A percentile compares a stretch with the other conserved stretches of the same genome.
Evolutionary conservation across 371 early-diverging fungal genomes (phyloP).

Genomic region (Mucor sp.): DNA sequence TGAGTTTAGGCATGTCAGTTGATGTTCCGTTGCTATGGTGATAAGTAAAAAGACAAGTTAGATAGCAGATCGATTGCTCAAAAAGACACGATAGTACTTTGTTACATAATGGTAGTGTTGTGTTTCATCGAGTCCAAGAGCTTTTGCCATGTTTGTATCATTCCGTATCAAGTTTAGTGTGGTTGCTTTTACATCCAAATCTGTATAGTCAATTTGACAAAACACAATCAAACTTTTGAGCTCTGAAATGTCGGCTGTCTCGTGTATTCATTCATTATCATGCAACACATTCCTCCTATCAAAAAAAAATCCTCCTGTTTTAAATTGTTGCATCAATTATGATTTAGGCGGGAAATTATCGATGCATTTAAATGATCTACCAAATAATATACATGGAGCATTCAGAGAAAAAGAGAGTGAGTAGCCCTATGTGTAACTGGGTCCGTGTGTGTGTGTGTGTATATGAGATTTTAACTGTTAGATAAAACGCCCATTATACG

Average conservation of each 20-base stretch:
- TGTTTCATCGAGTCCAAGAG: background rate
- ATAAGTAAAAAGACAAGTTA: background rate
- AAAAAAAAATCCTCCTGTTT: background rate
- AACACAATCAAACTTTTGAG: background rate
- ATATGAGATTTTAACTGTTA: background rate
- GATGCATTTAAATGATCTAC: background rate
- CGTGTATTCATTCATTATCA: background rate
- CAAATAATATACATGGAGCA: background rate
- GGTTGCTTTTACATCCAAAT: background rate
- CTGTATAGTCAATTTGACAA: background rate
- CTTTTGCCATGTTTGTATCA: background rate
- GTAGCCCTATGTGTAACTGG: background rate
- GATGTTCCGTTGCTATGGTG: background rate
- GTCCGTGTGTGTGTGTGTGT: constrained; percentile 8
- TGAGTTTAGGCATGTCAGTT: background rate
- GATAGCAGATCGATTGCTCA: background rate
- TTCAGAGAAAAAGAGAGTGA: background rate
- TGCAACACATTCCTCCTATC: background rate
- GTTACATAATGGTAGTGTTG: background rate
- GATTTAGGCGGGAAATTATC: background rate
- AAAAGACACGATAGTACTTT: background rate
- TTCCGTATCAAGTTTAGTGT: background rate
- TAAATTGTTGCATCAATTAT: background rate
- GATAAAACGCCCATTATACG: background rate
- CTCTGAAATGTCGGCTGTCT: background rate